Evolutionary conservation across 208 protist species (phyloP).

Genomic region (Trypanosoma grayi): DNA sequence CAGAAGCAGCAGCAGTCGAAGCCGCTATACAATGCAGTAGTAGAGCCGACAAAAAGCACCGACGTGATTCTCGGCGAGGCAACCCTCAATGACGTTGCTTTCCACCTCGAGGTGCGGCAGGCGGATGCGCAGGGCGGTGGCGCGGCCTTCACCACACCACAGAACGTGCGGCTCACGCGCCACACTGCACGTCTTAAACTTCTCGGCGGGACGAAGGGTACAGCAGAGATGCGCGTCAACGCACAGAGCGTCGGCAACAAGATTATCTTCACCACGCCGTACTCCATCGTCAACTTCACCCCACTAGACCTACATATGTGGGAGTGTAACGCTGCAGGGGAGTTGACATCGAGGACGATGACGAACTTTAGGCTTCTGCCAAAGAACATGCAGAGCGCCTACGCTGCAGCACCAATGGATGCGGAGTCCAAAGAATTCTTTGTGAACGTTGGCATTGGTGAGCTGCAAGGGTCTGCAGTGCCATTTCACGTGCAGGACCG

Average conservation of each 20-base stretch:
- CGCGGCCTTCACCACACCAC: slow-evolving; percentile 5
- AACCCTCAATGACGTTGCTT: slow-evolving; percentile 27
- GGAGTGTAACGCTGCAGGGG: slow-evolving; percentile 53
- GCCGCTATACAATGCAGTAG: slow-evolving; percentile 22
- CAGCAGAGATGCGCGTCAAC: slow-evolving; percentile 45
- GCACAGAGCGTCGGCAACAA: slow-evolving; percentile 25
- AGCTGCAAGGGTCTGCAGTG: slow-evolving; percentile 40
- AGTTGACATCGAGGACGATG: slow-evolving; percentile 23
- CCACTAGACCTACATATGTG: slow-evolving; percentile 50
- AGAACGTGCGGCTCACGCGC: background rate
- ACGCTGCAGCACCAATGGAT: slow-evolving; percentile 50
- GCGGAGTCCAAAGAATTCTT: slow-evolving; percentile 59
- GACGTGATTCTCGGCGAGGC: slow-evolving; percentile 39
- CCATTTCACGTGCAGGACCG: slow-evolving; percentile 81
- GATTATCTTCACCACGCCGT: slow-evolving; percentile 61
- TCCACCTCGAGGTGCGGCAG: slow-evolving; percentile 48
- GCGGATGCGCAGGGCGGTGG: background rate
- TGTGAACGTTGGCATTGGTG: slow-evolving; percentile 54
- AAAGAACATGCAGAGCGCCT: slow-evolving; percentile 44
- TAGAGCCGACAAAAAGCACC: slow-evolving; percentile 36
- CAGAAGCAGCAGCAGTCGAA: background rate
- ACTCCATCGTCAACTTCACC: slow-evolving; percentile 76
- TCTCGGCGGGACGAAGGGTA: background rate
- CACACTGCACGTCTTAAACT: slow-evolving; percentile 1
- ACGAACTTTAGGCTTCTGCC: slow-evolving; percentile 64